phyloP scores from a whole-genome alignment of 768 basidiomycete genomes.

The Multifurca ochricompacta region DNA sequence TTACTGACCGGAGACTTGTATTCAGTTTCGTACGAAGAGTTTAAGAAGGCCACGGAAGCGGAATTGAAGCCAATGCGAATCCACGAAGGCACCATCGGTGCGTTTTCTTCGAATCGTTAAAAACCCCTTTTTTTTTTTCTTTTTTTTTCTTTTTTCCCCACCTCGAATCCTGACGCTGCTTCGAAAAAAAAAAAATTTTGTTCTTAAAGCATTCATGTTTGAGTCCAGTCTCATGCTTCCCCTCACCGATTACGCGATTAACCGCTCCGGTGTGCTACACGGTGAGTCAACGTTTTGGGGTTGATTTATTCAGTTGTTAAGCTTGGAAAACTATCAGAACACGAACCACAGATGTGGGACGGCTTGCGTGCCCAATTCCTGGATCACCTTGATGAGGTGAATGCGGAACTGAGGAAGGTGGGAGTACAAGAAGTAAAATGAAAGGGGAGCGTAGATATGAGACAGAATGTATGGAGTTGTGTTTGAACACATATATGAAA shows the following conservation, averaged over 20 bases:
- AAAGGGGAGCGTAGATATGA: too few species aligned
- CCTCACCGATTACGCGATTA: conserved; percentile 57
- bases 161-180: background rate
- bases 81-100: conserved; percentile 47
- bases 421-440: background rate
- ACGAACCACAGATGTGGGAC: conserved; percentile 64
- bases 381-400: conserved; percentile 49
- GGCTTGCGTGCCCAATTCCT: conserved; percentile 49
- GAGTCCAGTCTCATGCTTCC: conserved; percentile 57
- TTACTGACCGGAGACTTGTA: background rate
- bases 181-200: too few species aligned
- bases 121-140: background rate
- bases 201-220: conserved; percentile 48
- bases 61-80: conserved; percentile 45
- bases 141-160: too few species aligned
- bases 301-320: background rate
- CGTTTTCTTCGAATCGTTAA: conserved; percentile 18
- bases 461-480: too few species aligned
- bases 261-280: conserved; percentile 50
- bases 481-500: too few species aligned
- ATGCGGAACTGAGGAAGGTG: conserved; percentile 25
- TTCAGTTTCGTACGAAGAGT: conserved; percentile 54
- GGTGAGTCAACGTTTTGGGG: conserved; percentile 31
- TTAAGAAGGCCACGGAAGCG: conserved; percentile 46
- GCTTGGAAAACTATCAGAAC: conserved; percentile 31